Evolutionary conservation across 2,329 filamentous ascomycete genomes (phyloP).

Genomic region (Sphaerulina musiva): DNA sequence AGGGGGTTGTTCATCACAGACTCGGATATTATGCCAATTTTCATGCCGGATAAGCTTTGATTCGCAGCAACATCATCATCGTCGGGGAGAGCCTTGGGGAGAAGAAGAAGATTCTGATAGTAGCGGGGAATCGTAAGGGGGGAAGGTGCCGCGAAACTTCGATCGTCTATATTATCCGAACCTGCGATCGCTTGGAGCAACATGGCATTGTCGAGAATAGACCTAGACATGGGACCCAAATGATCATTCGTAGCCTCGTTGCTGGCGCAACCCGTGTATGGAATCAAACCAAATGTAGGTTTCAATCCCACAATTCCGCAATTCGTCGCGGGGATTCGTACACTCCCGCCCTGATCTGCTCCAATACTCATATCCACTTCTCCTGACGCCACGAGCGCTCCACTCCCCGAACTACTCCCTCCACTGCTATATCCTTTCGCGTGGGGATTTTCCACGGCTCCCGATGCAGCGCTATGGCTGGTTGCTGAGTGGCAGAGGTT

Average conservation of each 20-base stretch:
- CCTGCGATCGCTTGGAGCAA: slow-evolving; percentile 45
- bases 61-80: no score
- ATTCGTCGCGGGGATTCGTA: slow-evolving; percentile 34
- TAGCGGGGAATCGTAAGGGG: slow-evolving; percentile 29
- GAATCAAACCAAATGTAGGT: slow-evolving; percentile 46
- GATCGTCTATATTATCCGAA: slow-evolving; percentile 44
- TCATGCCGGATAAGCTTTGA: background rate
- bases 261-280: slow-evolving; percentile 45
- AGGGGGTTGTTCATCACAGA: background rate
- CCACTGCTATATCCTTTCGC: slow-evolving; percentile 43
- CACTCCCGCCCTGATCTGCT: slow-evolving; percentile 38
- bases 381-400: slow-evolving; percentile 39
- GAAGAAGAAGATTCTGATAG: slow-evolving; percentile 17
- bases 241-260: slow-evolving; percentile 43
- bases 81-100: slow-evolving; percentile 17
- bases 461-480: slow-evolving; percentile 26
- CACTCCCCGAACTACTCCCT: slow-evolving; percentile 44
- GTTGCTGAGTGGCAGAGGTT: slow-evolving; percentile 35
- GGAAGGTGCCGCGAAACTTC: slow-evolving; percentile 31
- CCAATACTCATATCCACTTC: slow-evolving; percentile 36
- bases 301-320: slow-evolving; percentile 39
- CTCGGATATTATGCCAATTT: background rate
- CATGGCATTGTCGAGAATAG: slow-evolving; percentile 40
- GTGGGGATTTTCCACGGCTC: slow-evolving; percentile 40
- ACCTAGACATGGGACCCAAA: slow-evolving; percentile 42